A percentile compares a stretch with the other conserved stretches of the same genome.
These are phyloP conservation scores for Mucor piriformis DNA, from an alignment of 371 early-diverging fungal species.

Conservation along the genomic window DNA sequence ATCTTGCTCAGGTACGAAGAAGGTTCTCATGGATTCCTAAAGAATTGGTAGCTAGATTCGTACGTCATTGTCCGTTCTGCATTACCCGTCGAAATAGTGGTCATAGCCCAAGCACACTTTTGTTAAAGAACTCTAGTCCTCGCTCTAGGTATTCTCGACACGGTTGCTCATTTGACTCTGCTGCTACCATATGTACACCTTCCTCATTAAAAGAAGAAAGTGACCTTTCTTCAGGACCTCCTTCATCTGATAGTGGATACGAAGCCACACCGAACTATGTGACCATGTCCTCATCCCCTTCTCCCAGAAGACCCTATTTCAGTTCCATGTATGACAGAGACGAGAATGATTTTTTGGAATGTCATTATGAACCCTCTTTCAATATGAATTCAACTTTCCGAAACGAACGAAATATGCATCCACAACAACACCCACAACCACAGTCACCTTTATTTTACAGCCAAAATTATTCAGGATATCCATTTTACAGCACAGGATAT, in stretches of 20 bases:
- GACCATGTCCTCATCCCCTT: slow-evolving; percentile 20
- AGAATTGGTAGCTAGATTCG: slow-evolving; percentile 39
- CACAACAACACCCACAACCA: slow-evolving; percentile 21
- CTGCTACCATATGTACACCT: slow-evolving; percentile 18
- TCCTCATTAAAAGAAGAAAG: slow-evolving; percentile 28
- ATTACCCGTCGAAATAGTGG: slow-evolving; percentile 40
- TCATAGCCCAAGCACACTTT: slow-evolving; percentile 27
- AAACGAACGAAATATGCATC: slow-evolving; percentile 11
- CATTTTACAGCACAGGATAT: slow-evolving; percentile 26
- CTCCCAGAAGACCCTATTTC: slow-evolving; percentile 26
- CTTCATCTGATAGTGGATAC: slow-evolving; percentile 30
- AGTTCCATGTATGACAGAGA: slow-evolving; percentile 29
- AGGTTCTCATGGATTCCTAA: slow-evolving; percentile 42
- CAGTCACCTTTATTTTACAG: slow-evolving; percentile 23
- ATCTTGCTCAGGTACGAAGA: slow-evolving; percentile 32
- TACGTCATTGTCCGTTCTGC: slow-evolving; percentile 41
- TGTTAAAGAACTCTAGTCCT: slow-evolving; percentile 21
- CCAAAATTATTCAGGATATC: slow-evolving; percentile 19
- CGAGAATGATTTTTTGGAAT: slow-evolving; percentile 22
- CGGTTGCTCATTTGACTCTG: slow-evolving; percentile 25
- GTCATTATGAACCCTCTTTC: slow-evolving; percentile 17
- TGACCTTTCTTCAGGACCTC: slow-evolving; percentile 30
- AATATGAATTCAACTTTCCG: neutral
- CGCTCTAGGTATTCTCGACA: slow-evolving; percentile 23
- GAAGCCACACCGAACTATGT: slow-evolving; percentile 27